Evolutionary conservation across 192 early-diverging fungal genomes (phyloP), one percentile per base, ranked within the genome.

Genomic region (Linnemannia zychae): DNA sequence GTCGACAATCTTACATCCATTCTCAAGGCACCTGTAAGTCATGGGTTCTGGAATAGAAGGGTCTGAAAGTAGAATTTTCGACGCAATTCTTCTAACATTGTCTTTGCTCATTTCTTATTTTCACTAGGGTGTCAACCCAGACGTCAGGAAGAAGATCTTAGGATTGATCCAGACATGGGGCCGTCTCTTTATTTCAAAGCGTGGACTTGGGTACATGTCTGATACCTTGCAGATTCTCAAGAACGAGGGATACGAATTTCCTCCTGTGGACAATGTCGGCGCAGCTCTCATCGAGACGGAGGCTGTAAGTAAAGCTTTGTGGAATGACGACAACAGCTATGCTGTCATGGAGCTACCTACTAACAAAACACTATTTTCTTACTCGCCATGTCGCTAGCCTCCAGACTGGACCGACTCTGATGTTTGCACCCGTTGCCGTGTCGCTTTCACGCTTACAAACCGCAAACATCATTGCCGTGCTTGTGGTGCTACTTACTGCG

Each of bases 381-480:
- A 49, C 57, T 76, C 37, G 17, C 31, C 72, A 28, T 33, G 24
- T 34, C 63, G 20, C 17, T 82, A 97, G 96, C 94, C 99, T 34
- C 98, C 99, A 37, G 97, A 97, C 81, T 99, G 99, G 99, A 94
- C 95, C 12, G 98, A 99, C 81, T 95, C 95, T 52, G 94, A 97
- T 76, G 93, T 97, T 16, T 99, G 99, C 87, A 95, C 94, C 90
- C 93, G 99, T 60, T 99, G 99, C 87, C 92, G 99, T 70, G 96
- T 96, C 2, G 78, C 89, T 13, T 99, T 99, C 79, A 99, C 98
- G 22, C 90, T 97, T 4, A 96, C 97, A 50, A 99, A 98, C 87
- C 92, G 99, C 74, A 99, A 99, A 87, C 99, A 99, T 86, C 99
- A 99, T 88, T 99, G 99, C 80, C 95, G 99, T 84, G 96, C 98